Evolutionary conservation across 768 basidiomycete species (phyloP).

Genomic region (Amanita subjunquillea): DNA sequence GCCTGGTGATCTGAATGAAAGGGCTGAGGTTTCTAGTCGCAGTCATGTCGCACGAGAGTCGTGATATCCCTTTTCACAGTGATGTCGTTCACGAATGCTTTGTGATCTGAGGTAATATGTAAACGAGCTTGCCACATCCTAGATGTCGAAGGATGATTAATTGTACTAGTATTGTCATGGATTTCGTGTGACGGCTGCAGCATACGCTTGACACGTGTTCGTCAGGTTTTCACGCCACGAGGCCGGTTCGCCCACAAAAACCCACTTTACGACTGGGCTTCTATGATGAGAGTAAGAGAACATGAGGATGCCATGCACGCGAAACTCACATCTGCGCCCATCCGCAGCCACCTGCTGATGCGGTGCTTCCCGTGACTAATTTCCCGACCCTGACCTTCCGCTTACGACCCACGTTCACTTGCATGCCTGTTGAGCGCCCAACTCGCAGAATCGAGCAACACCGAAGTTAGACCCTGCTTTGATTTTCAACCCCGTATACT

Average conservation of each 20-base stretch:
- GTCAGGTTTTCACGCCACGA: too few relatives aligned
- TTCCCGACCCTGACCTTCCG: neutral
- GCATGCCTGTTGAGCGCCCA: neutral
- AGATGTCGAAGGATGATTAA: too few relatives aligned
- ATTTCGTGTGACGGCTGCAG: too few relatives aligned
- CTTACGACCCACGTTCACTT: neutral
- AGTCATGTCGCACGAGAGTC: neutral
- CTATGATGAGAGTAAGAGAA: neutral
- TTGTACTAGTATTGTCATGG: too few relatives aligned
- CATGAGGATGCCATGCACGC: neutral
- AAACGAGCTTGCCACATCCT: too few relatives aligned
- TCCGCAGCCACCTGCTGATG: neutral
- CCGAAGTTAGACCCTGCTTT: neutral
- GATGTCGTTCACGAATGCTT: neutral
- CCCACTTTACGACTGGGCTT: too few relatives aligned
- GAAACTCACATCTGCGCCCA: neutral
- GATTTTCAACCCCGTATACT: neutral
- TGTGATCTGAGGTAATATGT: too few relatives aligned
- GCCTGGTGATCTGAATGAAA: neutral
- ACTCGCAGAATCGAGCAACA: neutral
- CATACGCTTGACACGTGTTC: too few relatives aligned
- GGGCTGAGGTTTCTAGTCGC: neutral
- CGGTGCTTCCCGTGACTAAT: neutral
- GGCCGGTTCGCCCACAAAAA: too few relatives aligned
- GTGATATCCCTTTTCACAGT: neutral